Conservation (phyloP, 2,329 filamentous ascomycete species). For the Ophiostoma perfectum region DNA sequence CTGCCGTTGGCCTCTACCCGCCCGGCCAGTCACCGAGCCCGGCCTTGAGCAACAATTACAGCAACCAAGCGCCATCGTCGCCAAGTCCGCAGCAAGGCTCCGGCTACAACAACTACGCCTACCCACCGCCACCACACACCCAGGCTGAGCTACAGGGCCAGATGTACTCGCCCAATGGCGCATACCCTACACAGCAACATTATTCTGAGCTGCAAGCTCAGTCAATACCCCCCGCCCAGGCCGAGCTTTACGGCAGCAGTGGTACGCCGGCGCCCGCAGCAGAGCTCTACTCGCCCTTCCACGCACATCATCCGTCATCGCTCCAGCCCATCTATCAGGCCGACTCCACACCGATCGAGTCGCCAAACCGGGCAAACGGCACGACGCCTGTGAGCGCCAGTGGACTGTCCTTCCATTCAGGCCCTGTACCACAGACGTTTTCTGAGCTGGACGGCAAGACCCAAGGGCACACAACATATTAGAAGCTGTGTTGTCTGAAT, state of each 20-base stretch:
- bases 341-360: slow-evolving; percentile 23
- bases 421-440: slow-evolving; percentile 36
- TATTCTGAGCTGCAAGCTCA: slow-evolving; percentile 30
- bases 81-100: background rate
- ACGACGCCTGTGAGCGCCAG: slow-evolving; percentile 14
- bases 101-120: background rate
- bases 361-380: slow-evolving; percentile 4
- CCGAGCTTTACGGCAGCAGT: slow-evolving; percentile 28
- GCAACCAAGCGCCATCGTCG: background rate
- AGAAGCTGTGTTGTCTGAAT: too few species aligned
- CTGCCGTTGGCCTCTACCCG: slow-evolving; percentile 2
- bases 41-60: slow-evolving; percentile 26
- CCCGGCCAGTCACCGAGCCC: slow-evolving; percentile 31
- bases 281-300: slow-evolving; percentile 19
- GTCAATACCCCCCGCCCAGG: slow-evolving; percentile 19
- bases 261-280: slow-evolving; percentile 23
- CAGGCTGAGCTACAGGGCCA: slow-evolving; percentile 30
- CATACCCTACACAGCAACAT: slow-evolving; percentile 13
- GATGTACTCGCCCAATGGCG: slow-evolving; percentile 19
- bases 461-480: background rate
- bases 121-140: background rate
- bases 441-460: slow-evolving; percentile 28
- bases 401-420: slow-evolving; percentile 34
- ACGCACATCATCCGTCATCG: background rate
- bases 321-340: slow-evolving; percentile 24